Base-by-base conservation (phyloP, 495 filamentous ascomycete genomes). In the Xylaria acuta region DNA sequence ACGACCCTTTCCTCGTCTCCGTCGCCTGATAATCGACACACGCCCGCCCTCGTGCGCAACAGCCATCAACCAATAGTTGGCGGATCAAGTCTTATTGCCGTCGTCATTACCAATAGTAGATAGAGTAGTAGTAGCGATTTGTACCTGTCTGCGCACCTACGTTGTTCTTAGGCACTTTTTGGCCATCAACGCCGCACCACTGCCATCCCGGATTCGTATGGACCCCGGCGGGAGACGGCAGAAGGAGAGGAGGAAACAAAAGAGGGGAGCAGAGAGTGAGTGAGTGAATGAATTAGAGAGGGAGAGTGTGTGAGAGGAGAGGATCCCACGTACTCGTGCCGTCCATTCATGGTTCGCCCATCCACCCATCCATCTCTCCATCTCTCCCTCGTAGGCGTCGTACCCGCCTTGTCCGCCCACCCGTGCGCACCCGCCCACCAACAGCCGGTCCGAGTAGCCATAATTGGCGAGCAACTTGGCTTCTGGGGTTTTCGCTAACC, bases 401-500 rank as follows among this genome's bases (percentile, higher is more conserved):
- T 71, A 72, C 70, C 70, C 70, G 70, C 53, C 51, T 67, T 72
- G 70, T 60, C 70, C 70, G 70, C 63, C 51, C 70, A 66, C 63
- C 70, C 70, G 70, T 49, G 65, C 63, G 60, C 63, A 72, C 41
- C 70, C 70, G 63, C 63, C 34, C 51, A 72, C 70, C 70, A 72
- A 59, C 70, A 72, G 40, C 70, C 70, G 70, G 70, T 72, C 70
- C 70, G 70, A 72, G 70, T 56, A 72, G 70, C 70, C 70, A 72
- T 64, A 66, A 72, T 66, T 72, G 67, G 70, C 63, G 63, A 60
- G 70, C 45, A 25, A 56, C 59, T n/a, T 56, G 34, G 69, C 49
- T 47, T 64, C 60, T 63, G 47, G 60, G 4, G 5, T 47, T 47
- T 56, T 56, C n/a, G n/a, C n/a, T n/a, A n/a, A 40, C 59, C 43